Conservation (phyloP, 2,329 filamentous ascomycete species). For the Beauveria brongniartii region DNA sequence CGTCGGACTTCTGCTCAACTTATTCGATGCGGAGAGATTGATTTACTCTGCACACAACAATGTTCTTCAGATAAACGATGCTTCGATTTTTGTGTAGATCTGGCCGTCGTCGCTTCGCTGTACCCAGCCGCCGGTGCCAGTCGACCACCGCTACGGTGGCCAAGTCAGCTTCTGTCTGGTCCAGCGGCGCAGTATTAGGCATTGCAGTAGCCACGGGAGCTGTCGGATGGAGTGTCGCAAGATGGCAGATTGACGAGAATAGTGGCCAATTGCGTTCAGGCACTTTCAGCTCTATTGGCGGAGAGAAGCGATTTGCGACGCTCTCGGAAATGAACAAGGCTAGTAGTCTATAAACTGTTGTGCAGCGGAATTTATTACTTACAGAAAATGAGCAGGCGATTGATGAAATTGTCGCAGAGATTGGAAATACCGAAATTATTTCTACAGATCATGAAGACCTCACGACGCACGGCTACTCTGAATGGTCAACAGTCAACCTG, state of each 20-base stretch:
- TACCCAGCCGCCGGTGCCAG: neutral
- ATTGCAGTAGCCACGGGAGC: slow-evolving; percentile 31
- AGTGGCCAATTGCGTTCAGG: neutral
- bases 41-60: neutral
- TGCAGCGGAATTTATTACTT: neutral
- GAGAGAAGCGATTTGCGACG: slow-evolving; percentile 30
- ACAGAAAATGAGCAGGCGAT: slow-evolving; percentile 37
- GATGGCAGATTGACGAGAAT: slow-evolving; percentile 16
- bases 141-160: neutral
- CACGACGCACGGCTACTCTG: slow-evolving; percentile 55
- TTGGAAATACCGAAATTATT: slow-evolving; percentile 46
- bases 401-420: slow-evolving; percentile 42
- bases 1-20: neutral
- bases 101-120: neutral
- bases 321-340: slow-evolving; percentile 35
- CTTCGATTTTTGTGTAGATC: neutral
- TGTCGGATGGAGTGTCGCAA: slow-evolving; percentile 34
- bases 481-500: slow-evolving; percentile 57
- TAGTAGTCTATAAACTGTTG: slow-evolving; percentile 15
- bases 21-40: neutral
- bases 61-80: neutral
- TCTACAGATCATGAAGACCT: slow-evolving; percentile 57
- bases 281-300: slow-evolving; percentile 14
- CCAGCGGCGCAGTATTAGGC: slow-evolving; percentile 26
- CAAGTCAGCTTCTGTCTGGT: slow-evolving; percentile 15